Percentiles rank a stretch among this genome's conserved stretches.
phyloP scores from a whole-genome alignment of 208 protist species.

The Tritrichomonas musculus region DNA sequence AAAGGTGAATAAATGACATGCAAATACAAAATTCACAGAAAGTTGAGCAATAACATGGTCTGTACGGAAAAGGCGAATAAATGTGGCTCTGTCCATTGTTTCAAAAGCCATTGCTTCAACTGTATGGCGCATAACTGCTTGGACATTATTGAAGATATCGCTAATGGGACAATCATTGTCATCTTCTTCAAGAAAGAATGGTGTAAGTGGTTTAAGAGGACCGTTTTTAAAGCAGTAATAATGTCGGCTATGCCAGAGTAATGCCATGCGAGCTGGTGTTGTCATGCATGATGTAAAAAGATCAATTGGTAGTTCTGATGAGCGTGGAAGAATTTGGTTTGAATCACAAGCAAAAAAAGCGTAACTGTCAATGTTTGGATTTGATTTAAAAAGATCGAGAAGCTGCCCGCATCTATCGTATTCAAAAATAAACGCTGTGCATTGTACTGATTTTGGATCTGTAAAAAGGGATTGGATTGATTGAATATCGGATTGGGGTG shows the following conservation, averaged over 20 bases:
- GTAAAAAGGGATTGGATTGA: not conserved
- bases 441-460: not conserved
- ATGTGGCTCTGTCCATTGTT: not conserved
- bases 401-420: not conserved
- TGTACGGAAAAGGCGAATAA: not conserved
- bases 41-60: not conserved
- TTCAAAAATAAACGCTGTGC: not conserved
- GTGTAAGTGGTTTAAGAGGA: not conserved
- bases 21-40: not conserved
- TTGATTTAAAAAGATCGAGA: not conserved
- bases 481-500: not conserved
- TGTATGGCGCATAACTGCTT: not conserved
- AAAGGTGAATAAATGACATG: not conserved
- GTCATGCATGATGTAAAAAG: slow-evolving; percentile 29
- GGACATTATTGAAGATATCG: not conserved
- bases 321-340: not conserved
- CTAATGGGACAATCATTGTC: not conserved
- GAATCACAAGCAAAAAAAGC: not conserved
- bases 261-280: not conserved
- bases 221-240: slow-evolving; percentile 26
- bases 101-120: slow-evolving; percentile 28
- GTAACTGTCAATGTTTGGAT: not conserved
- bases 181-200: not conserved
- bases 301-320: not conserved
- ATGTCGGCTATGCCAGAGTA: not conserved